Evolutionary conservation across 768 basidiomycete genomes (phyloP), one percentile per base, ranked within the genome.

Genomic region (Lactarius psammicola): DNA sequence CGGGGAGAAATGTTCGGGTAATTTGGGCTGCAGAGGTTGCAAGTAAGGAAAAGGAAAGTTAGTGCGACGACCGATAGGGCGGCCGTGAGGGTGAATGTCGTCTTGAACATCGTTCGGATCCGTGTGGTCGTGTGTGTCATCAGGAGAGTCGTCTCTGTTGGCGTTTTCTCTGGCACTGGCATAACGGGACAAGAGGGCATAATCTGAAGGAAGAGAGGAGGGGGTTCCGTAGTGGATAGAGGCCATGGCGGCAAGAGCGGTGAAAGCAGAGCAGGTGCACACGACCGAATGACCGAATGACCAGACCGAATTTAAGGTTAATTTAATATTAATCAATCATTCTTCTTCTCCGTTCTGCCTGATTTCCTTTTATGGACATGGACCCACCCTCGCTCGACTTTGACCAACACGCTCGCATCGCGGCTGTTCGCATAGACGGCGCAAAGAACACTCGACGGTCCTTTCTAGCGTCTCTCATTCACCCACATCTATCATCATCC

Each of bases 341-440:
- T 10, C 23, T 49, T 49, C 23, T 36, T 13, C 10, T 4, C 9
- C n/a, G 23, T 23, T 51, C 23, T 11, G 6, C 23, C 2, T 15
- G 23, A 15, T 26, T 64, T 40, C 63, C 64, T 33, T 60, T 59
- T 40, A 4, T 38, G 44, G 59, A 7, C 59, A 67, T 67, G 66
- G 66, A 63, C 51, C 0, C 49, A 4, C 46, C n/a, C 18, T 13
- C 55, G 3, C 49, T 62, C 33, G 53, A 89, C 71, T 76, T 91
- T 56, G 78, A 86, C 18, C 81, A 87, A 0, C 87, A 87, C 0
- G 76, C 92, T 57, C 80, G 82, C 44, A 81, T 99, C 57, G 84
- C 87, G 17, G 81, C 90, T 1, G 87, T 99, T 20, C 89, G 89
- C 66, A 83, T 98, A 17, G 85, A 90, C 69, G 94, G 94, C 62